Percentiles rank a stretch among this genome's conserved stretches.
Evolutionary conservation across 2,329 filamentous ascomycete species (phyloP).

Genomic region (Hirsutella rhossiliensis): DNA sequence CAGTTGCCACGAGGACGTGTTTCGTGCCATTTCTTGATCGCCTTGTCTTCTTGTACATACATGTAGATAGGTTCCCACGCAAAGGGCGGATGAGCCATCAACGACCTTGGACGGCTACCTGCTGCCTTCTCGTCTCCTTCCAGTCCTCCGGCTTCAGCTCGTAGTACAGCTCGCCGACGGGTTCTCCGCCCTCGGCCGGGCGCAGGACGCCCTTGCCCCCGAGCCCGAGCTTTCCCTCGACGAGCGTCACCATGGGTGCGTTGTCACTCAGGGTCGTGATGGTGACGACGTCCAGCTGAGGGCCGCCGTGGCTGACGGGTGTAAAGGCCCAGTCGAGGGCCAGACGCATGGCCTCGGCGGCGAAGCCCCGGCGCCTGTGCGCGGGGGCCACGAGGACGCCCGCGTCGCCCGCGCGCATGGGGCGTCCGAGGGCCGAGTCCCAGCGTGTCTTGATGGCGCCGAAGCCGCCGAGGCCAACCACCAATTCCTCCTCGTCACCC

Average conservation of each 20-base stretch:
- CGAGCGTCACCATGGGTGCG: constrained; percentile 11
- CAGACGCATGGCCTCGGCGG: constrained; percentile 12
- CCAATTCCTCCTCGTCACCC: too few relatives aligned
- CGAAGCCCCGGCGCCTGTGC: constrained; percentile 12
- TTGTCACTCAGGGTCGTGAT: constrained; percentile 12
- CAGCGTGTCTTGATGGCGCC: constrained; percentile 13
- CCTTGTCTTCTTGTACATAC: too few relatives aligned
- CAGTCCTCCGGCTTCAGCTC: constrained; percentile 11
- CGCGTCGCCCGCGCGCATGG: constrained; percentile 13
- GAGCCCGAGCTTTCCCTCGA: constrained; percentile 12
- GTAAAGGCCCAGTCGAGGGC: constrained; percentile 15
- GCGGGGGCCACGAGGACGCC: constrained; percentile 14
- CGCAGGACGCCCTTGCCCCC: constrained; percentile 6
- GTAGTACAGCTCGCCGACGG: constrained; percentile 12
- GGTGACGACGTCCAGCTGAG: constrained; percentile 15
- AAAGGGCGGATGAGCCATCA: too few relatives aligned
- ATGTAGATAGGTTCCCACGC: too few relatives aligned
- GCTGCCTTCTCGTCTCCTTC: neutral
- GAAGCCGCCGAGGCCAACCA: constrained; percentile 17
- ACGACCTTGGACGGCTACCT: too few relatives aligned
- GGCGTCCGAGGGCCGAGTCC: constrained; percentile 5
- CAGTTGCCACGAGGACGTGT: too few relatives aligned
- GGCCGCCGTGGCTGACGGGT: constrained; percentile 9
- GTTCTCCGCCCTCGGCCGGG: constrained; percentile 6
- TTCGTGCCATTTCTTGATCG: too few relatives aligned